Percentiles rank a stretch among this genome's conserved stretches.
phyloP scores from a whole-genome alignment of 1,284 basidiomycete species.

The Porogramme epimiltina region DNA sequence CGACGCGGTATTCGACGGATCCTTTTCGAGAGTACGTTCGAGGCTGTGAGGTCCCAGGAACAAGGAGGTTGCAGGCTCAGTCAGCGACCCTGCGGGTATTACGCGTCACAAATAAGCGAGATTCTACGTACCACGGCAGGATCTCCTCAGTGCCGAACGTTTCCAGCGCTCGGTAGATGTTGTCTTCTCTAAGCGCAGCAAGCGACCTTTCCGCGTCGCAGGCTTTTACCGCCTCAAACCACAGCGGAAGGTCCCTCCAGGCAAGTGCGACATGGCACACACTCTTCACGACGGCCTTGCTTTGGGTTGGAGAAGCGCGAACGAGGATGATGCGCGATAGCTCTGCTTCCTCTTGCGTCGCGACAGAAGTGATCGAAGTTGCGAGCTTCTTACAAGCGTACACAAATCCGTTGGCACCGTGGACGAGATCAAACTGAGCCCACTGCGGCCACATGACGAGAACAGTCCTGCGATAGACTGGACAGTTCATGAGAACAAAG shows the following conservation, averaged over 20 bases:
- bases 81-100: background rate
- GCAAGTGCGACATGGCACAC: constrained; percentile 1
- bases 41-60: background rate
- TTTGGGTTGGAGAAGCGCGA: background rate
- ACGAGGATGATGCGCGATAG: constrained; percentile 11
- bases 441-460: constrained; percentile 39
- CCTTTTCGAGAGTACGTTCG: background rate
- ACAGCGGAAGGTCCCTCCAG: constrained; percentile 7
- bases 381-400: constrained; percentile 13
- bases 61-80: background rate
- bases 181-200: background rate
- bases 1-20: background rate
- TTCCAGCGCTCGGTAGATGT: background rate
- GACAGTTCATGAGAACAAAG: background rate
- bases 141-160: background rate
- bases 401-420: constrained; percentile 7
- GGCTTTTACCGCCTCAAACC: constrained; percentile 5
- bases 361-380: background rate
- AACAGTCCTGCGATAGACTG: constrained; percentile 46
- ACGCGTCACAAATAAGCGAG: background rate
- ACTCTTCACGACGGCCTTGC: background rate
- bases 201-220: constrained; percentile 3
- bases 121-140: background rate
- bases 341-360: constrained; percentile 8
- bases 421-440: constrained; percentile 29